phyloP scores from a whole-genome alignment of 176 grass and related monocot genomes.

The Lolium rigidum region DNA sequence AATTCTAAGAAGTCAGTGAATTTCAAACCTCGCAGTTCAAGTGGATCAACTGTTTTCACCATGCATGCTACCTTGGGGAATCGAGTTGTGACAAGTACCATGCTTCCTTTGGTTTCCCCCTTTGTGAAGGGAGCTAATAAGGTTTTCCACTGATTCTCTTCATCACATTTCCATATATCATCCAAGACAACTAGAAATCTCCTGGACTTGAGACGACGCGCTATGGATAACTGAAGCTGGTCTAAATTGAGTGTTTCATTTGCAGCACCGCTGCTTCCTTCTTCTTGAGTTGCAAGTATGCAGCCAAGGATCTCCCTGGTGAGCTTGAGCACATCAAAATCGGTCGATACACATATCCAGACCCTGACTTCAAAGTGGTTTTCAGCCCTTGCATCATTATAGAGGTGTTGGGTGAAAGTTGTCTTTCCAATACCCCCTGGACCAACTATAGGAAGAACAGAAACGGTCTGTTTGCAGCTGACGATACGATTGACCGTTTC shows the following conservation, averaged over 20 bases:
- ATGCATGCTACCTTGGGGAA: neutral
- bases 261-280: neutral
- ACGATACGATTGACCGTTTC: neutral
- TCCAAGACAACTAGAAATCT: neutral
- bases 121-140: neutral
- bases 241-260: neutral
- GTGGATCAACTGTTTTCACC: neutral
- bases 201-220: neutral
- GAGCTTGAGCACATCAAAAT: neutral
- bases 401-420: neutral
- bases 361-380: neutral
- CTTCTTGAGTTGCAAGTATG: neutral
- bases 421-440: neutral
- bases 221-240: neutral
- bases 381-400: neutral
- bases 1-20: too few species aligned
- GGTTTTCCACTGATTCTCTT: neutral
- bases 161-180: neutral
- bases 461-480: neutral
- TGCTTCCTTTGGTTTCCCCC: neutral
- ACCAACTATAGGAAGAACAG: slow-evolving; percentile 16
- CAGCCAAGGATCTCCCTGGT: neutral
- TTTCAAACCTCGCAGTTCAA: neutral
- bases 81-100: neutral
- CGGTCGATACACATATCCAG: neutral